Evolutionary conservation across 108 stramenopile species (phyloP), one percentile per base, ranked within the genome.

Genomic region (Epithemia pelagica): DNA sequence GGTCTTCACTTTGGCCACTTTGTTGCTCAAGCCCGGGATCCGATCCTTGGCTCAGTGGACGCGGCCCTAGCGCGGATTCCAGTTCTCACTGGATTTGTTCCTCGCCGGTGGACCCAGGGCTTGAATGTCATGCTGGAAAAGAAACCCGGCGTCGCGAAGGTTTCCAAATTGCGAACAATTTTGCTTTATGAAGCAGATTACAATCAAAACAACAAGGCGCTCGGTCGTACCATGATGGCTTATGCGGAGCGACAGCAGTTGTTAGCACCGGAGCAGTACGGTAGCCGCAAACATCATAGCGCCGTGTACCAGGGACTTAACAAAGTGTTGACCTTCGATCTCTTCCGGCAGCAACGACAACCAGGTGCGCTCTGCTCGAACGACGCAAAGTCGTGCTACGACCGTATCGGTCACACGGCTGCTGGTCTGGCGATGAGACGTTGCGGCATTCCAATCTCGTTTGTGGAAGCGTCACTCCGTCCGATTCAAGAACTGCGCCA

Each of bases 401-500:
- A 73, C 30, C 64, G 32, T 5, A 64, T 74, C 51, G 59, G 56
- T 22, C 68, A 69, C 23, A 30, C 27, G 5, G 32, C 59, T 37
- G 73, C 73, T 10, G 20, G 51, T 1, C 28, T 74, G 30, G 37
- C 27, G 24, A 23, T 74, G 31, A 54, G 54, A 22, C 60, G 61
- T 2, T 15, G 58, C 1, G 73, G 73, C 8, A 28, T 51, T 3
- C 25, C 52, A 26, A 30, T 28, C 22, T 5, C 29, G 15, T 19
- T 58, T 19, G 27, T 60, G 32, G 15, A 20, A 0, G 26, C 20
- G 7, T 68, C 63, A 54, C 31, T 74, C 25, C 1, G 18, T 3
- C 54, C 61, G n/a, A 31, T 74, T 20, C 73, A 74, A 52, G 1
- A 61, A 8, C 22, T 69, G 53, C 7, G 32, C 20, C 73, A 70